Base-by-base conservation (phyloP, 2,329 filamentous ascomycete genomes). In the Colletotrichum tanaceti region DNA sequence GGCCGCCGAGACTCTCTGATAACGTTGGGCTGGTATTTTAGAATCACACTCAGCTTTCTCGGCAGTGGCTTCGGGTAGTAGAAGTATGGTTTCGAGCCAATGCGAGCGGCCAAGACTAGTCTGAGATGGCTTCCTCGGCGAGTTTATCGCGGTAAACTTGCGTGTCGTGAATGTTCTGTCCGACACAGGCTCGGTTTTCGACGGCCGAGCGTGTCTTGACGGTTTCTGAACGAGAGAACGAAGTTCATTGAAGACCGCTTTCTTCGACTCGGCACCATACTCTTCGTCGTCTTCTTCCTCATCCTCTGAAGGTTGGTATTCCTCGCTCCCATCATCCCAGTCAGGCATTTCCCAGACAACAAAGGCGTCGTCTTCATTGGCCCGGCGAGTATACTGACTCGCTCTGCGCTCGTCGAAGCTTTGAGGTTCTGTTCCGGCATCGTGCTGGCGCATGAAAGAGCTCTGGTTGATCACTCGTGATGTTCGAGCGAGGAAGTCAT, bases 51-150 rank as follows among this genome's bases (percentile, higher is more conserved):
- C 18, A 6, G 11, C 28, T 14, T 5, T 38, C 1, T 4, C 7
- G 2, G 4, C 2, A 6, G 13, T 11, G 18, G 2, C 18, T 11
- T n/a, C 7, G 2, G 18, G 5, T 2, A 3, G 1, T 13, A 5
- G 10, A 16, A 18, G 16, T 10, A 13, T 3, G 18, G 4, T 18
- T 9, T n/a, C 2, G 4, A 2, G 4, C 3, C 9, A 1, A 2
- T 5, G 18, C 3, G 6, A 4, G 1, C 16, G 4, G 5, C 4
- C 16, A 11, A 10, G 16, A 3, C 1, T 7, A 35, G 3, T 10
- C 9, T 10, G 2, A 13, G 16, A 32, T 4, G 18, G 5, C 16
- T 4, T 18, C 2, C 11, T 11, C 9, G 1, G 24, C 10, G 11
- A 1, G 2, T 2, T 13, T 7, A 9, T 7, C 5, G 18, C 1